Conservation (phyloP, 306 rosid genomes). For the Acacia crassicarpa region DNA sequence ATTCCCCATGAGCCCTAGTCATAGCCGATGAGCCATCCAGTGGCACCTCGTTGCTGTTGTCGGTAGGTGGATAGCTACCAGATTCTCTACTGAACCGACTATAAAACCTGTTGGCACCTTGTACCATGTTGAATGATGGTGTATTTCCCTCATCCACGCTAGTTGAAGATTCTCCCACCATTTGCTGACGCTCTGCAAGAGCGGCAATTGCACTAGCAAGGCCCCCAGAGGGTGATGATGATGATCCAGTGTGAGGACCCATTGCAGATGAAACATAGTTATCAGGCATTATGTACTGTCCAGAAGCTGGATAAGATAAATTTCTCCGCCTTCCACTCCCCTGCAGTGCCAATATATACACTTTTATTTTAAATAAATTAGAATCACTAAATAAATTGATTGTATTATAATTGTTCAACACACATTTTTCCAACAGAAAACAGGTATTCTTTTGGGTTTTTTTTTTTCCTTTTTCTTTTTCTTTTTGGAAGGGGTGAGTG, state of each 20-base stretch:
- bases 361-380: conserved; percentile 19
- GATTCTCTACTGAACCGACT: conserved; percentile 52
- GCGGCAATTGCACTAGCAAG: conserved; percentile 98
- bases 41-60: conserved; percentile 43
- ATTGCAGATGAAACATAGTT: conserved; percentile 46
- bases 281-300: conserved; percentile 45
- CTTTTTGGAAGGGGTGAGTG: too few species aligned
- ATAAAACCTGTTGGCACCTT: conserved; percentile 60
- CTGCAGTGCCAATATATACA: conserved; percentile 43
- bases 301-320: conserved; percentile 45
- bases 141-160: conserved; percentile 44
- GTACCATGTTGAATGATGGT: conserved; percentile 52
- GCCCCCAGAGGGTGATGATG: conserved; percentile 89
- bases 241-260: conserved; percentile 57
- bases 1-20: conserved; percentile 53
- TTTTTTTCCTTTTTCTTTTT: too few species aligned
- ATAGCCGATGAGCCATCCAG: conserved; percentile 38
- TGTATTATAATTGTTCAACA: not conserved
- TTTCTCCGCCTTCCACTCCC: conserved; percentile 74
- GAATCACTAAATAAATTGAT: conserved; percentile 10
- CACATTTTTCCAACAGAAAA: not conserved
- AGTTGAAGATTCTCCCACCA: conserved; percentile 56
- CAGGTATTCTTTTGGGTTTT: not conserved
- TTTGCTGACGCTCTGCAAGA: conserved; percentile 96
- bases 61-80: conserved; percentile 53